A percentile compares a stretch with the other conserved stretches of the same genome.
These are phyloP conservation scores for Toxicodendron radicans DNA, from an alignment of 345 rosid species.

Conservation along the genomic window DNA sequence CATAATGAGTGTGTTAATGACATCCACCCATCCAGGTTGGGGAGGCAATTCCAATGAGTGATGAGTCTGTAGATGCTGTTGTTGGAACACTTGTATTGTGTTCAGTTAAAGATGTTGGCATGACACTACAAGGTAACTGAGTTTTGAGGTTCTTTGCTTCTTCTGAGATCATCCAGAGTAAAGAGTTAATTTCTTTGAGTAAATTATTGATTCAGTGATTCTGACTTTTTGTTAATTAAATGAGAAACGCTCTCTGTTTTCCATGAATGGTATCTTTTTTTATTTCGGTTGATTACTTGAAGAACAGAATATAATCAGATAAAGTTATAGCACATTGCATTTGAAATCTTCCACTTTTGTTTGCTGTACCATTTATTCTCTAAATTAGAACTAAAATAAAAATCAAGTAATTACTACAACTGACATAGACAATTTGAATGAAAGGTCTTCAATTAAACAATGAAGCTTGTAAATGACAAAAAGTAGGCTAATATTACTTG, in stretches of 20 bases:
- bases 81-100: constrained; percentile 86
- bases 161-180: background rate
- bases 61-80: constrained; percentile 81
- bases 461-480: background rate
- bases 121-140: constrained; percentile 55
- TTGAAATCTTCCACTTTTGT: no score
- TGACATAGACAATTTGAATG: background rate
- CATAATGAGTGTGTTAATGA: constrained; percentile 6
- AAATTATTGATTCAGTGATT: background rate
- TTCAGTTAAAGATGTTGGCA: constrained; percentile 65
- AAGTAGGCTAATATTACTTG: background rate
- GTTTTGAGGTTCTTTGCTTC: background rate
- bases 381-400: background rate
- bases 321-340: no score
- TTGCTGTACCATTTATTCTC: background rate
- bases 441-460: no score
- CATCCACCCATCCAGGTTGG: constrained; percentile 51
- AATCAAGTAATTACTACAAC: background rate
- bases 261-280: no score
- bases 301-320: no score
- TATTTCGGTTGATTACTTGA: no score
- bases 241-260: no score
- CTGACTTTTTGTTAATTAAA: background rate
- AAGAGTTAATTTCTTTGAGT: background rate
- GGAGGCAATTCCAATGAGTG: constrained; percentile 69